Evolutionary conservation across 306 rosid genomes (phyloP).

Genomic region (Arachis hypogaea): DNA sequence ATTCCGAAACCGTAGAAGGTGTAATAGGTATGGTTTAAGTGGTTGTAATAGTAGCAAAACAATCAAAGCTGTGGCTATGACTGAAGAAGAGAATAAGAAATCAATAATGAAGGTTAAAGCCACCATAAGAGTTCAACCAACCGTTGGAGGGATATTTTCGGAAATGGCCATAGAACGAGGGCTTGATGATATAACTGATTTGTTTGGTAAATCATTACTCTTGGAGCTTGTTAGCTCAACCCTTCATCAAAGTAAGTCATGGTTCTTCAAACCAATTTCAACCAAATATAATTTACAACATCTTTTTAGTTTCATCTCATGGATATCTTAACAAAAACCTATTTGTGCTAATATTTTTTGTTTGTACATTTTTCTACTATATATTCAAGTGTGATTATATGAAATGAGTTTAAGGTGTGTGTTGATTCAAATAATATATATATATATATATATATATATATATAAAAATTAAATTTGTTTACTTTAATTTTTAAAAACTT

Average conservation of each 20-base stretch:
- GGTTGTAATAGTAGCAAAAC: neutral
- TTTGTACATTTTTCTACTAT: no score
- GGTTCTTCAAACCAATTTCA: no score
- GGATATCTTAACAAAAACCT: no score
- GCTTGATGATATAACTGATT: constrained; percentile 53
- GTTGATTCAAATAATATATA: no score
- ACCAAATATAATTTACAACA: neutral
- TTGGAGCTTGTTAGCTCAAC: constrained; percentile 63
- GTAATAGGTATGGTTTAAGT: neutral
- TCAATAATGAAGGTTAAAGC: constrained; percentile 39
- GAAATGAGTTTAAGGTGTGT: no score
- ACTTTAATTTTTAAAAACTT: no score
- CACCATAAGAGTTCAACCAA: constrained; percentile 43
- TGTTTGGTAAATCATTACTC: constrained; percentile 55
- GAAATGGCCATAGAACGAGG: constrained; percentile 44
- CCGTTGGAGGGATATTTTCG: constrained; percentile 50
- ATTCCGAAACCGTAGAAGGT: constrained; percentile 14
- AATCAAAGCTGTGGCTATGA: constrained; percentile 38
- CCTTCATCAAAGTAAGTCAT: constrained; percentile 59
- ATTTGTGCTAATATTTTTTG: no score
- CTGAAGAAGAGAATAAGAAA: neutral
- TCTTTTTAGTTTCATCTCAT: no score
- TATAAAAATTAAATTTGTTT: no score
- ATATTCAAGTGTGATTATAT: no score
- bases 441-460: no score